Conservation (phyloP, 768 basidiomycete species). For the Gloeopeniophorella convolvens region DNA sequence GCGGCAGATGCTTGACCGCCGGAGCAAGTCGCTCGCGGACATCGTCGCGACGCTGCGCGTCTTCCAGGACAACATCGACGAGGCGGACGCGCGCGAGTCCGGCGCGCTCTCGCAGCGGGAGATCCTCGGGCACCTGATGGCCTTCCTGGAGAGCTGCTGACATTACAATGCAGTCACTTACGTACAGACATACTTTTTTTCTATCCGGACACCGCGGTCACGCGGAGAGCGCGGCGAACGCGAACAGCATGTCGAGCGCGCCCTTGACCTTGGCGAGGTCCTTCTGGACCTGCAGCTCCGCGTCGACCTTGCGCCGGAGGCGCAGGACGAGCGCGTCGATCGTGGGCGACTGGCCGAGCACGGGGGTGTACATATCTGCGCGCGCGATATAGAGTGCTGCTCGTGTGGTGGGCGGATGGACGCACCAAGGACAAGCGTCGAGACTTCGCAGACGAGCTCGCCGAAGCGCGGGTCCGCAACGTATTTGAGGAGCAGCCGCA, state of each 20-base stretch:
- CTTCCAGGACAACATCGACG: slow-evolving; percentile 69
- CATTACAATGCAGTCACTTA: not conserved
- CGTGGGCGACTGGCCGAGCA: slow-evolving; percentile 90
- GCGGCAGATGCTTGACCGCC: slow-evolving; percentile 66
- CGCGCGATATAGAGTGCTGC: slow-evolving; percentile 12
- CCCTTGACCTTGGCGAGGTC: slow-evolving; percentile 80
- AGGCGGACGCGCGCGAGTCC: slow-evolving; percentile 32
- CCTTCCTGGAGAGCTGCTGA: slow-evolving; percentile 44
- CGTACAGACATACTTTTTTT: slow-evolving; percentile 19
- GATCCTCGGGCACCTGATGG: slow-evolving; percentile 63
- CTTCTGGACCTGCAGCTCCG: slow-evolving; percentile 83
- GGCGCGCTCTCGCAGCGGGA: slow-evolving; percentile 51
- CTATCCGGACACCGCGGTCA: slow-evolving; percentile 18
- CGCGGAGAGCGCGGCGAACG: slow-evolving; percentile 40
- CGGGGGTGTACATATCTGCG: slow-evolving; percentile 84
- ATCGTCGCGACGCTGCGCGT: slow-evolving; percentile 65
- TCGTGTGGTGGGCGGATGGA: not conserved
- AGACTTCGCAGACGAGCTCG: slow-evolving; percentile 77
- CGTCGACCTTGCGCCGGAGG: slow-evolving; percentile 74
- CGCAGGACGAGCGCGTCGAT: slow-evolving; percentile 83
- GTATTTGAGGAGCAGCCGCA: slow-evolving; percentile 80
- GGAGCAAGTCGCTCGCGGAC: slow-evolving; percentile 62
- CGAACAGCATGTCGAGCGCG: slow-evolving; percentile 85
- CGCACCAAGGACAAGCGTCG: slow-evolving; percentile 78
- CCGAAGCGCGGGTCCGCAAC: slow-evolving; percentile 89